Percentiles rank a stretch among this genome's conserved stretches.
phyloP scores from a whole-genome alignment of 192 early-diverging fungal genomes.

The Podila horticola region DNA sequence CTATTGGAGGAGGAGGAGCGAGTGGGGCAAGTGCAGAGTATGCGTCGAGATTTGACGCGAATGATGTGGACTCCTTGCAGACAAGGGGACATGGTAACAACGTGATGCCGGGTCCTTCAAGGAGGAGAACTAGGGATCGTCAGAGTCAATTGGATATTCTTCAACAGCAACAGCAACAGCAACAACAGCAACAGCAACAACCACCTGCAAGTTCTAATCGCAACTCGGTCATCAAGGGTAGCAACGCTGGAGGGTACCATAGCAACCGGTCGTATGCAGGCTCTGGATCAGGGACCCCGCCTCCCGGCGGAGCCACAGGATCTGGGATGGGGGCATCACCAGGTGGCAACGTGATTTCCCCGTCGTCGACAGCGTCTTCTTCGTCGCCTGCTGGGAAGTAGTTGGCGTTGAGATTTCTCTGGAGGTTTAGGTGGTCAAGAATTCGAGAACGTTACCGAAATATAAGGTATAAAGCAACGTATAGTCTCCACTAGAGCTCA shows the following conservation, averaged over 20 bases:
- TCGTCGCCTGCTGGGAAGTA: no score
- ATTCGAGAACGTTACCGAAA: no score
- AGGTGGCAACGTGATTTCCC: neutral
- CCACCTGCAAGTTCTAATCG: neutral
- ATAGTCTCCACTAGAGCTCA: no score
- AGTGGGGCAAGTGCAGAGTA: constrained; percentile 8
- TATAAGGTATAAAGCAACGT: no score
- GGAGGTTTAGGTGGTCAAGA: neutral
- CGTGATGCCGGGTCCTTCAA: neutral
- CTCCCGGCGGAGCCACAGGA: neutral
- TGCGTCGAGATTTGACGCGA: neutral
- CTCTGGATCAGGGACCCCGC: constrained; percentile 15
- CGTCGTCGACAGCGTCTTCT: no score
- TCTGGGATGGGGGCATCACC: neutral
- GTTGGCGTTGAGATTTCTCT: neutral
- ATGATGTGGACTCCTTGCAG: no score
- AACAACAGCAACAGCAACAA: neutral
- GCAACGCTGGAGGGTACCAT: neutral
- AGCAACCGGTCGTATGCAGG: neutral
- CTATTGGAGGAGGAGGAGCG: neutral
- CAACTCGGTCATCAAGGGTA: constrained; percentile 15
- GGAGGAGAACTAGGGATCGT: constrained; percentile 39
- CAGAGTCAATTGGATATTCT: constrained; percentile 31
- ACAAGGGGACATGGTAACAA: no score
- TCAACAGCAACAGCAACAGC: constrained; percentile 9